phyloP scores from a whole-genome alignment of 805 yeast genomes.

The Lipomyces lipofer region DNA sequence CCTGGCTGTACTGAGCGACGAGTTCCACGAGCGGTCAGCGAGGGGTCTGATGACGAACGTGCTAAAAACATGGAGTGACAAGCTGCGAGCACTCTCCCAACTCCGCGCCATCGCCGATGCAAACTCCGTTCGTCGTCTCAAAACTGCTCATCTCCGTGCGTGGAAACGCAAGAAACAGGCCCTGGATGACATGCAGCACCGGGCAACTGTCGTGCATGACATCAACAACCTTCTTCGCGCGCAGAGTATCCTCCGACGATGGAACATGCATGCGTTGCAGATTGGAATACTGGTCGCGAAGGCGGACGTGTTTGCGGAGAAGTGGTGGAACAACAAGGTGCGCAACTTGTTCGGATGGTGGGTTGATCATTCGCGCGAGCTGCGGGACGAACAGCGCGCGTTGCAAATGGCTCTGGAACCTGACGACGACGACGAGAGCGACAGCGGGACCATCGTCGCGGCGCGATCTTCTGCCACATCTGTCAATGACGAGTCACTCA shows the following conservation, averaged over 20 bases:
- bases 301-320: constrained; percentile 19
- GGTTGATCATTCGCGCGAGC: constrained; percentile 20
- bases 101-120: background rate
- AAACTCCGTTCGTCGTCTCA: background rate
- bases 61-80: constrained; percentile 1
- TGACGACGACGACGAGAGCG: background rate
- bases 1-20: constrained; percentile 6
- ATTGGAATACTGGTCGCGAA: constrained; percentile 17
- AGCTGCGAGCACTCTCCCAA: background rate
- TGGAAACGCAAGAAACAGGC: constrained; percentile 5
- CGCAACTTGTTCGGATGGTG: constrained; percentile 17
- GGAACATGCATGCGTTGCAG: constrained; percentile 23
- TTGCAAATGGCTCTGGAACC: background rate
- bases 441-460: background rate
- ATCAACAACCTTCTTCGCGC: constrained; percentile 22
- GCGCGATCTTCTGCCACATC: background rate
- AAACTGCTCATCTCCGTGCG: background rate
- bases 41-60: background rate
- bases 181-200: background rate
- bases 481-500: background rate
- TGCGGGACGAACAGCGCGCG: background rate
- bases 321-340: background rate
- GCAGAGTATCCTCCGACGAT: constrained; percentile 17
- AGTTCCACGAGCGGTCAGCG: background rate
- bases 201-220: constrained; percentile 17